Percentiles rank a stretch among this genome's conserved stretches.
These are phyloP conservation scores for Solanum pennellii DNA, from an alignment of 257 asterid species.

Conservation along the genomic window DNA sequence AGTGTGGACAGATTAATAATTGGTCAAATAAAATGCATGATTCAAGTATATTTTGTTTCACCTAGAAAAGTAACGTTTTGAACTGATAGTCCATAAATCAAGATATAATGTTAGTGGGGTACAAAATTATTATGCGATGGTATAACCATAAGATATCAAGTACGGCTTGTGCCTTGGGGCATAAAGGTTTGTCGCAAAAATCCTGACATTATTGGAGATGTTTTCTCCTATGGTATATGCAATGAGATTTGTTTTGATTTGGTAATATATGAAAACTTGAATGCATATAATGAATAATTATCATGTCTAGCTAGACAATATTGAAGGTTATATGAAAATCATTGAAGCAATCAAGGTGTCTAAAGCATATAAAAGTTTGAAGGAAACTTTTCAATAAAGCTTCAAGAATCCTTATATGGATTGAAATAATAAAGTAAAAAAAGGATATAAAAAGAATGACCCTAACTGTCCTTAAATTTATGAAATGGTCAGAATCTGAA, in stretches of 20 bases:
- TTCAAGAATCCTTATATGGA: no score
- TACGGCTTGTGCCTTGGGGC: background rate
- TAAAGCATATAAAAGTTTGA: no score
- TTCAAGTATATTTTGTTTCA: background rate
- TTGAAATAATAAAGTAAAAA: no score
- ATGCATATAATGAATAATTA: background rate
- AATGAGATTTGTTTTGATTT: background rate
- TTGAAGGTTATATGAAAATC: background rate
- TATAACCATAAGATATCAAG: background rate
- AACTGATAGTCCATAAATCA: no score
- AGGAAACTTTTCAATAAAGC: no score
- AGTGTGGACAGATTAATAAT: background rate
- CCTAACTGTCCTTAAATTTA: no score
- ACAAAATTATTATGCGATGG: no score
- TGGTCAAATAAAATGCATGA: background rate
- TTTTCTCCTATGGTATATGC: background rate
- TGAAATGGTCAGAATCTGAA: no score
- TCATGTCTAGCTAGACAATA: background rate
- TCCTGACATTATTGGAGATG: background rate
- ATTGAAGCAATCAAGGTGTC: no score
- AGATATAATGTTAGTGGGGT: background rate
- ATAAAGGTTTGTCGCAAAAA: background rate
- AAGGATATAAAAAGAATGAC: no score
- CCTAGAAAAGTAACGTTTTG: background rate
- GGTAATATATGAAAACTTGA: background rate